Conservation (phyloP, 2,329 filamentous ascomycete species). For the Orbilia quercus region DNA sequence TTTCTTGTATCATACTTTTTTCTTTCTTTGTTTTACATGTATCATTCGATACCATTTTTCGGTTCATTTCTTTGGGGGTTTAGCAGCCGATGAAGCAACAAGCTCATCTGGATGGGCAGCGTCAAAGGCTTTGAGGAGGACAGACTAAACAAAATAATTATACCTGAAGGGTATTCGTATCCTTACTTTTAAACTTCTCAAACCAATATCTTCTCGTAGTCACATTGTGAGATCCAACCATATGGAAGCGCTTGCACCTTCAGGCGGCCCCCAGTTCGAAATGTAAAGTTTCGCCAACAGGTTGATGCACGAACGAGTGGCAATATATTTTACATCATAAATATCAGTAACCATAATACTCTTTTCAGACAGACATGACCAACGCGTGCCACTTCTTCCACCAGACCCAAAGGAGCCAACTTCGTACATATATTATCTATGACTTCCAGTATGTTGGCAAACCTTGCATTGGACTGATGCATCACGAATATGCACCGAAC, state of each 20-base stretch:
- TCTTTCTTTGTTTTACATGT: slow-evolving; percentile 22
- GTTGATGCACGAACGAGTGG: neutral
- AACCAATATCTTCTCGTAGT: slow-evolving; percentile 2
- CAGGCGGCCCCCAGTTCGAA: no score
- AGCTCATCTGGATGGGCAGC: slow-evolving; percentile 29
- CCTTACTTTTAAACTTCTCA: slow-evolving; percentile 25
- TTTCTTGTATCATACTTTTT: slow-evolving; percentile 51
- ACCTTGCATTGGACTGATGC: slow-evolving; percentile 8
- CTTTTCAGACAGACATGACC: neutral
- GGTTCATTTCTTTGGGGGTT: slow-evolving; percentile 17
- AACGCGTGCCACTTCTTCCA: neutral
- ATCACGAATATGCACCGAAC: slow-evolving; percentile 1
- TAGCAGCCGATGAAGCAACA: slow-evolving; percentile 2
- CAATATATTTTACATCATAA: slow-evolving; percentile 10
- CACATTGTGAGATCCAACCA: slow-evolving; percentile 2
- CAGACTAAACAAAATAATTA: slow-evolving; percentile 11
- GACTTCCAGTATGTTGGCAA: slow-evolving; percentile 3
- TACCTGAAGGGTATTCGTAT: slow-evolving; percentile 10
- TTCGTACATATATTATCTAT: neutral
- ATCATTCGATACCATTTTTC: slow-evolving; percentile 17
- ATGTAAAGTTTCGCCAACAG: no score
- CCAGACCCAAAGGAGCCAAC: slow-evolving; percentile 5
- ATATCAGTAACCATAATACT: slow-evolving; percentile 13
- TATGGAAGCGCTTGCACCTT: no score
- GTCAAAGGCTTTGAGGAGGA: neutral